phyloP scores from a whole-genome alignment of 305 asterid genomes.

The Solanum hybrid region DNA sequence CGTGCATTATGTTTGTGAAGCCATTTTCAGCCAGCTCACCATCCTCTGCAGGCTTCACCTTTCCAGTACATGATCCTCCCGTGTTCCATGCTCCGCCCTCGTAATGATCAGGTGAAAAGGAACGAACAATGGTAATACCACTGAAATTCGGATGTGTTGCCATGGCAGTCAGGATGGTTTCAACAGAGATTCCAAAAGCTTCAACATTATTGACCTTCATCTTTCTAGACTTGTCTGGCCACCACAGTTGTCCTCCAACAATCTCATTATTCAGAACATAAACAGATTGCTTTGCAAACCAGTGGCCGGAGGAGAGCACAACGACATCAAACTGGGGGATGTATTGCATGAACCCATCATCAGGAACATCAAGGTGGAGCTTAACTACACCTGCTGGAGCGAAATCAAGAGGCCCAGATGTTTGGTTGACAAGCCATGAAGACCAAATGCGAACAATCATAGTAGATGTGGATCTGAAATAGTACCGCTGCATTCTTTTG shows the following conservation, averaged over 20 bases:
- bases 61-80: conserved; percentile 93
- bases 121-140: conserved; percentile 70
- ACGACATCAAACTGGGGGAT: conserved; percentile 55
- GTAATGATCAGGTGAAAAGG: conserved; percentile 89
- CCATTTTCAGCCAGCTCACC: conserved; percentile 57
- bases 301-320: conserved; percentile 94
- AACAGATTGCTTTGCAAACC: conserved; percentile 89
- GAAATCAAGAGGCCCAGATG: conserved; percentile 49
- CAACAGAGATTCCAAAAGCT: conserved; percentile 80
- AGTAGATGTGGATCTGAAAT: conserved; percentile 77
- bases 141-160: conserved; percentile 65
- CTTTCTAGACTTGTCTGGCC: conserved; percentile 55
- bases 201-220: conserved; percentile 52
- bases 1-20: conserved; percentile 71
- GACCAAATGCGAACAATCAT: conserved; percentile 90
- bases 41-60: conserved; percentile 48
- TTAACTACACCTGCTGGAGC: conserved; percentile 73
- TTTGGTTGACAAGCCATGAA: conserved; percentile 86
- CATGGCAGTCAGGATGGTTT: conserved; percentile 59
- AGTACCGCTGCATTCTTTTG: conserved; percentile 69
- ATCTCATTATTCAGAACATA: conserved; percentile 70
- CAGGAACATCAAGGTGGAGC: conserved; percentile 81
- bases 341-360: conserved; percentile 65
- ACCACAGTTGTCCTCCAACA: conserved; percentile 88
- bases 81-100: conserved; percentile 95